Evolutionary conservation across 495 filamentous ascomycete genomes (phyloP), one percentile per base, ranked within the genome.

Genomic region (Umbilicaria muhlenbergii): DNA sequence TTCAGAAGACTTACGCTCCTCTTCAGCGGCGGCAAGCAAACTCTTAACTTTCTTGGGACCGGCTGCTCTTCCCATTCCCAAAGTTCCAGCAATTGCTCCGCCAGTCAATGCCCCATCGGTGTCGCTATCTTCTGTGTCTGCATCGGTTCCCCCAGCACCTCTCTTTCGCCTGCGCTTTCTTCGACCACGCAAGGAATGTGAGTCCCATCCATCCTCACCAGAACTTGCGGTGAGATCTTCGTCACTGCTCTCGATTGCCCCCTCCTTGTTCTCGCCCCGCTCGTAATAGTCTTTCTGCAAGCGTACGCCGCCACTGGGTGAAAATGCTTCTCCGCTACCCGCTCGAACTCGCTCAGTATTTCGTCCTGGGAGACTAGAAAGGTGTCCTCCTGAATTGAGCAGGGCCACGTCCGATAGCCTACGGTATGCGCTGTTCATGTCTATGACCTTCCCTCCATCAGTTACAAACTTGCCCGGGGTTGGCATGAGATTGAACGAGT

Each of bases 281-380:
- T 65, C 56, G 11, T 75, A 63, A 41, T 83, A 75, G 52, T 89
- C 84, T 56, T 86, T 89, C 43, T 77, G 69, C 45, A 93, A 58
- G 37, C 85, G 73, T 41, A 73, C 73, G 32, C 68, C 73, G 54
- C 61, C 50, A 54, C 61, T 40, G 47, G 60, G 5, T 45, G 48
- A 34, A 42, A 45, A 1, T 53, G 58, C 46, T 53, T 67, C 46
- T 55, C 57, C 51, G 36, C 45, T 51, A 28, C 53, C 50, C 12
- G 41, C 51, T 33, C 49, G 42, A 31, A 51, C 47, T 36, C 42
- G 32, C 18, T 62, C 50, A 16, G 55, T 56, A 17, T 57, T 31
- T 11, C 41, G 32, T 37, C 41, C 36, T 45, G 44, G 53, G 15
- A 80, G 61, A 24, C 63, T 63, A 7, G 73, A 64, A 11, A 83